Evolutionary conservation across 768 basidiomycete species (phyloP).

Genomic region (Auriscalpium orientale): DNA sequence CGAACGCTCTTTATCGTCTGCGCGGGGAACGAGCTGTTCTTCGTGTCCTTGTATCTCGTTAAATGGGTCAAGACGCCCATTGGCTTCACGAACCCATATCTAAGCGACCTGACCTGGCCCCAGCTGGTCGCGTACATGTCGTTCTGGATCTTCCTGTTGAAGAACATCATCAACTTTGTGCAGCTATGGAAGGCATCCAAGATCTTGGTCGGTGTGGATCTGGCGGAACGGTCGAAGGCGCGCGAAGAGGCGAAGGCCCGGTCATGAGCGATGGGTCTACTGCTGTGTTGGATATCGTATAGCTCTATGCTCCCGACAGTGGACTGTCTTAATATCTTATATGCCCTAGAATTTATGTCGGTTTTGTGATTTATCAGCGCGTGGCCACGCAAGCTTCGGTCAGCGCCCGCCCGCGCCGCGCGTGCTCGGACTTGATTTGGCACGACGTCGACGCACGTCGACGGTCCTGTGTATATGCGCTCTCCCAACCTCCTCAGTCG

Average conservation of each 20-base stretch:
- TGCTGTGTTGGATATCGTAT: too few relatives aligned
- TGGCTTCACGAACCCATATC: constrained; percentile 19
- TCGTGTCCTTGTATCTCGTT: constrained; percentile 90
- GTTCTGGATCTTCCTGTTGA: constrained; percentile 62
- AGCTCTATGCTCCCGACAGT: not conserved
- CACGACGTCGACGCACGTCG: not conserved
- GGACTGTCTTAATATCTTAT: constrained; percentile 2
- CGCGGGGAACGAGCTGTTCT: constrained; percentile 93
- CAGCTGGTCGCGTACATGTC: constrained; percentile 58
- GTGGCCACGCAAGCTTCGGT: not conserved
- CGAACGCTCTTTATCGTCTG: constrained; percentile 86
- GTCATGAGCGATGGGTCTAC: too few relatives aligned
- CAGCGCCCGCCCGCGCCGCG: not conserved
- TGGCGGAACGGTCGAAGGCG: constrained; percentile 74
- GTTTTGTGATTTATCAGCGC: not conserved
- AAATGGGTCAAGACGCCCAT: constrained; percentile 75
- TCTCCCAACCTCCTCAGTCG: constrained; percentile 29
- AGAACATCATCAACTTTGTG: constrained; percentile 92
- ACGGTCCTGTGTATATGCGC: constrained; percentile 23
- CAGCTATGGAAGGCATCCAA: constrained; percentile 98
- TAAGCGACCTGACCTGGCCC: constrained; percentile 60
- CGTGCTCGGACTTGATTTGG: not conserved
- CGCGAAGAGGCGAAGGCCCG: constrained; percentile 30
- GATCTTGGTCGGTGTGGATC: constrained; percentile 87
- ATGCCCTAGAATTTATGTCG: not conserved